Percentiles rank a stretch among this genome's conserved stretches.
Conservation (phyloP, 768 basidiomycete genomes). For the Hygrocybe coccinea region DNA sequence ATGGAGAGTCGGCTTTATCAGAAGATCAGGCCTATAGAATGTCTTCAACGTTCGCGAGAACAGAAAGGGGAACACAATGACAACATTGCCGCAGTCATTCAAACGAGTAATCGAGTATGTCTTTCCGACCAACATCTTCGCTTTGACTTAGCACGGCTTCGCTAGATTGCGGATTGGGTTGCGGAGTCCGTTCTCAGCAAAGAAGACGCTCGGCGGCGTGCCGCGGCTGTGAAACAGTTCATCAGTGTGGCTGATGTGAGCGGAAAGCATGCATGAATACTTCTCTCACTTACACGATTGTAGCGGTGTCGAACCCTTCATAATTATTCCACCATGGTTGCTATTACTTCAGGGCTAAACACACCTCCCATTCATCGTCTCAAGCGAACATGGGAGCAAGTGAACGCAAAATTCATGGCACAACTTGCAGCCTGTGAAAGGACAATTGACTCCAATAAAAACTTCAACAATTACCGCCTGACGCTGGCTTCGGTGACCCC, state of each 20-base stretch:
- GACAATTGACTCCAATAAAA: constrained; percentile 89
- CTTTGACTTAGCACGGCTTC: background rate
- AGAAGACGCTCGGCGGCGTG: constrained; percentile 81
- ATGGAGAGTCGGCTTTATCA: constrained; percentile 85
- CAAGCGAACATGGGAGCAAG: constrained; percentile 90
- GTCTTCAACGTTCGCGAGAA: constrained; percentile 77
- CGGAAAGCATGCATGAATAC: constrained; percentile 9
- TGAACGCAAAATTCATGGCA: constrained; percentile 67
- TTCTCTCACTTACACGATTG: constrained; percentile 7
- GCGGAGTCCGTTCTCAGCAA: constrained; percentile 75
- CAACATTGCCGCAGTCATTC: constrained; percentile 83
- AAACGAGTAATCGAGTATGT: constrained; percentile 77
- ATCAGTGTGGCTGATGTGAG: constrained; percentile 88
- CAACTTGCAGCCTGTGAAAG: constrained; percentile 78
- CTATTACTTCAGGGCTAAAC: constrained; percentile 90
- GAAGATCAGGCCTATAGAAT: constrained; percentile 86
- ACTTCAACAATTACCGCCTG: constrained; percentile 87
- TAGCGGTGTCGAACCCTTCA: constrained; percentile 85
- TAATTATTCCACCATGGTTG: constrained; percentile 97
- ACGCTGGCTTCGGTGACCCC: constrained; percentile 78
- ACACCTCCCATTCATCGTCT: constrained; percentile 89
- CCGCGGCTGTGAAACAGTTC: constrained; percentile 79
- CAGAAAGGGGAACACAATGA: constrained; percentile 68
- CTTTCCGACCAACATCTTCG: background rate
- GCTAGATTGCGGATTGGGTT: constrained; percentile 89